Base-by-base conservation (phyloP, 2,329 filamentous ascomycete species). In the Fusarium foetens region DNA sequence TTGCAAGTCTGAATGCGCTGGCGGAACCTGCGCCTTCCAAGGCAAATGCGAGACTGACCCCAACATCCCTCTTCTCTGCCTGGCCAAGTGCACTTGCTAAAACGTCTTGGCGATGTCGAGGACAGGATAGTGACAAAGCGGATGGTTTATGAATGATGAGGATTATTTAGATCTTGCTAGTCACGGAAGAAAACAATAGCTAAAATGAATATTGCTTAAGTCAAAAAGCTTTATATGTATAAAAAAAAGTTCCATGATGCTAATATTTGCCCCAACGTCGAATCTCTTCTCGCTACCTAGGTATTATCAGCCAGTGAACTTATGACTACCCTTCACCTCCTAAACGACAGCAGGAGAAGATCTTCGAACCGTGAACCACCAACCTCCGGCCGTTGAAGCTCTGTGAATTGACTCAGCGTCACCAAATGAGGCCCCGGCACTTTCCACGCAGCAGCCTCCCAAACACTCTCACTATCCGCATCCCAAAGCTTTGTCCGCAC, bases 1-100 rank as follows among this genome's bases (percentile, higher is more conserved):
- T 1, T 68, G 66, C 64, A 68, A 63, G 13, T 68, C 66, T 1
- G 35, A 12, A 1, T 68, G 66, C 16, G 49, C 31, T 16, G 66
- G 66, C 0, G 66, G 66, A 11, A 68, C 64, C 31, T 68, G 66
- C 2, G 27, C 66, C 3, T 19, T 68, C 13, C 14, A 33, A 3
- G 38, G 43, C 4, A n/a, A 1, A 3, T 68, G 65, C 5, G 38
- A 19, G 1, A 17, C 31, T 3, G 11, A 36, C 10, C 65, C 65
- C 6, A 23, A 45, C 4, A 0, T 68, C 21, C 63, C 66, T 23
- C 27, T 29, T 29, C 63, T 55, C 13, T 46, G 48, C 49, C 11
- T 59, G 6, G 55, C 61, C n/a, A 53, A 66, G 39, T 60, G 46
- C 25, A 58, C 29, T 7, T 57, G 35, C 12, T 62, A 70, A 27